Evolutionary conservation across 352 stramenopile species (phyloP).

Genomic region (Globisporangium perplexum): DNA sequence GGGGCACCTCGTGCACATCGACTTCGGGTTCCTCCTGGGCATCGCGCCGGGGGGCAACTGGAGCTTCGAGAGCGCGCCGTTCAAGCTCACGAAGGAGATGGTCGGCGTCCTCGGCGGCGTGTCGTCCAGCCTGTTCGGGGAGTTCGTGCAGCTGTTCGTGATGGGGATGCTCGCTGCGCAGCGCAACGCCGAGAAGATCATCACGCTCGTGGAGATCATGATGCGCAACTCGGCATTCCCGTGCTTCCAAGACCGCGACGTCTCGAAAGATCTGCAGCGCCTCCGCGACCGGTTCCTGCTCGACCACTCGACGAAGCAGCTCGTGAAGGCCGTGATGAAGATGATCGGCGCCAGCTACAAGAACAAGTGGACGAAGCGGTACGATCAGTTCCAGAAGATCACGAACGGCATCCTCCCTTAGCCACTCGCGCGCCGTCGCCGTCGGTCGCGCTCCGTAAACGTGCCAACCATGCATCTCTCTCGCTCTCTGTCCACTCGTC

Average conservation of each 20-base stretch:
- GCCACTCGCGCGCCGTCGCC: neutral
- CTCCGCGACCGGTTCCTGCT: slow-evolving; percentile 64
- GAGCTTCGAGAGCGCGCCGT: slow-evolving; percentile 91
- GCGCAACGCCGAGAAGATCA: slow-evolving; percentile 54
- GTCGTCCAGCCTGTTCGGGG: slow-evolving; percentile 49
- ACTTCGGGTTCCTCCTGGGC: slow-evolving; percentile 96
- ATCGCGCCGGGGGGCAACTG: slow-evolving; percentile 92
- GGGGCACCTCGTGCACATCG: slow-evolving; percentile 93
- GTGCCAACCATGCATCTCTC: neutral
- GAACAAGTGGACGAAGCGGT: slow-evolving; percentile 90
- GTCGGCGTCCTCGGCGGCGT: slow-evolving; percentile 86
- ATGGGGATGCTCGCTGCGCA: slow-evolving; percentile 48
- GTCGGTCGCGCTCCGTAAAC: neutral
- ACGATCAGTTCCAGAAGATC: slow-evolving; percentile 93
- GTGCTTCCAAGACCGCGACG: slow-evolving; percentile 80
- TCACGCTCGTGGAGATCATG: slow-evolving; percentile 75
- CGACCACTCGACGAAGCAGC: slow-evolving; percentile 46
- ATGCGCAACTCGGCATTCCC: slow-evolving; percentile 79
- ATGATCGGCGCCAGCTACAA: slow-evolving; percentile 92
- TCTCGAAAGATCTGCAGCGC: slow-evolving; percentile 80
- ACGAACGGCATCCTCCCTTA: slow-evolving; percentile 86
- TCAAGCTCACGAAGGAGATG: slow-evolving; percentile 96
- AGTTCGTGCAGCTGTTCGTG: slow-evolving; percentile 62
- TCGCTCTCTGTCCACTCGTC: neutral
- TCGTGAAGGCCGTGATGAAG: slow-evolving; percentile 74